Conservation (phyloP, 2,329 filamentous ascomycete species). For the Pleomassaria siparia region DNA sequence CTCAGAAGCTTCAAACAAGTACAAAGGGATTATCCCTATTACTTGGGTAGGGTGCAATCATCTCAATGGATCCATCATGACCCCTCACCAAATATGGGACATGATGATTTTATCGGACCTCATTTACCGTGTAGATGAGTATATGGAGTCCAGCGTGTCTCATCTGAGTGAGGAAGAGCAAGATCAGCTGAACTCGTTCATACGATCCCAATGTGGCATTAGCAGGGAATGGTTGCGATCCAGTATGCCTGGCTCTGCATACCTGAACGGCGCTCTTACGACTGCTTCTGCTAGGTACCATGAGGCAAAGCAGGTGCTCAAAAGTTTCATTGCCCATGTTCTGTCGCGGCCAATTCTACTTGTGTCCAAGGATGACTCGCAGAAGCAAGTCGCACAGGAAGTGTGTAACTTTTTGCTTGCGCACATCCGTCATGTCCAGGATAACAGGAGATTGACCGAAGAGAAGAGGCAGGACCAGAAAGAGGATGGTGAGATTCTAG, state of each 20-base stretch:
- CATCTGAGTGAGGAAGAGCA: slow-evolving; percentile 3
- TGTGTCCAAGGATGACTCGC: slow-evolving; percentile 1
- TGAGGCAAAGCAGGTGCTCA: slow-evolving; percentile 5
- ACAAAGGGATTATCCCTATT: slow-evolving; percentile 27
- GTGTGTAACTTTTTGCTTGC: slow-evolving; percentile 17
- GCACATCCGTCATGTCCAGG: slow-evolving; percentile 15
- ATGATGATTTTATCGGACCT: slow-evolving; percentile 31
- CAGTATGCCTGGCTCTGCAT: neutral
- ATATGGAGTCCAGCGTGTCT: slow-evolving; percentile 16
- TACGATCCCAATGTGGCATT: slow-evolving; percentile 4
- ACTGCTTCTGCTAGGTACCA: neutral
- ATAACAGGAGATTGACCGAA: slow-evolving; percentile 6
- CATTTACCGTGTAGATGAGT: slow-evolving; percentile 31
- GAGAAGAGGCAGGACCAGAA: neutral
- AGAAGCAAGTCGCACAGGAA: slow-evolving; percentile 10
- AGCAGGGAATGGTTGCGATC: neutral
- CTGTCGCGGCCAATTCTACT: slow-evolving; percentile 13
- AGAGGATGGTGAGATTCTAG: too few relatives aligned
- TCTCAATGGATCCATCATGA: slow-evolving; percentile 1
- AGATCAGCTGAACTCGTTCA: slow-evolving; percentile 8
- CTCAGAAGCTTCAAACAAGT: slow-evolving; percentile 14
- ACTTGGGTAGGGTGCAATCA: slow-evolving; percentile 25
- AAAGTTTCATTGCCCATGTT: slow-evolving; percentile 8
- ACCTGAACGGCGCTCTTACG: neutral
- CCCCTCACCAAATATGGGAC: slow-evolving; percentile 17